Conservation (phyloP, 371 early-diverging fungal species). For the Mucor irregularis region DNA sequence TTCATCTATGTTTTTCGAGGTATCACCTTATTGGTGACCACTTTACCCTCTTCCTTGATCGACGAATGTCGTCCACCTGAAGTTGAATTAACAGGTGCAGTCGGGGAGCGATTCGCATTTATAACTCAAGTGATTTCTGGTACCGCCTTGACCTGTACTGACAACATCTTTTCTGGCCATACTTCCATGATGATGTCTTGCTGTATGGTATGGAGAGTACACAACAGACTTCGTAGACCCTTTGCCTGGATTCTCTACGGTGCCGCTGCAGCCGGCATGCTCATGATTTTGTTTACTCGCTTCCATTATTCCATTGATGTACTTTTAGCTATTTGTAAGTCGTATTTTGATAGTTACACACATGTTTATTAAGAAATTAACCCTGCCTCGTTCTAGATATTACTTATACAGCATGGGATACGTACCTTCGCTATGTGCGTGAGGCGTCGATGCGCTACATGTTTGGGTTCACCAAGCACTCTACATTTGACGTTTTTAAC, state of each 20-base stretch:
- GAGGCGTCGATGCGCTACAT: constrained; percentile 31
- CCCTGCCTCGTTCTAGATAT: constrained; percentile 22
- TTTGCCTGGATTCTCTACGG: constrained; percentile 54
- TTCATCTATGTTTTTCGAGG: constrained; percentile 61
- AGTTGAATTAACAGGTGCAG: constrained; percentile 23
- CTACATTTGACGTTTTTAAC: constrained; percentile 30
- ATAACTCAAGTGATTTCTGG: constrained; percentile 27
- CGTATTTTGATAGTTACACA: background rate
- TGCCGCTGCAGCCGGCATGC: constrained; percentile 52
- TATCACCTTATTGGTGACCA: constrained; percentile 67
- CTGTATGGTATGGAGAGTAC: constrained; percentile 65
- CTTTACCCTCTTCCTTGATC: constrained; percentile 63
- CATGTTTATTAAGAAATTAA: background rate
- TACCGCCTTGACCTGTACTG: constrained; percentile 62
- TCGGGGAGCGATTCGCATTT: constrained; percentile 30
- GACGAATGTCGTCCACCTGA: constrained; percentile 48
- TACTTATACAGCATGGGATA: constrained; percentile 36
- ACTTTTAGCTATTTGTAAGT: constrained; percentile 62
- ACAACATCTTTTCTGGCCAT: constrained; percentile 78
- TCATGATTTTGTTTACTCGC: constrained; percentile 62
- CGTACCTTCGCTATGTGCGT: constrained; percentile 32
- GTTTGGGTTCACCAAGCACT: constrained; percentile 30
- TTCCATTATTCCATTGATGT: constrained; percentile 76
- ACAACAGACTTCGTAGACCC: constrained; percentile 49
- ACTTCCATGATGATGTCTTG: constrained; percentile 62